Evolutionary conservation across 2,329 filamentous ascomycete species (phyloP), one percentile per base, ranked within the genome.

Genomic region (Periconia sp.): DNA sequence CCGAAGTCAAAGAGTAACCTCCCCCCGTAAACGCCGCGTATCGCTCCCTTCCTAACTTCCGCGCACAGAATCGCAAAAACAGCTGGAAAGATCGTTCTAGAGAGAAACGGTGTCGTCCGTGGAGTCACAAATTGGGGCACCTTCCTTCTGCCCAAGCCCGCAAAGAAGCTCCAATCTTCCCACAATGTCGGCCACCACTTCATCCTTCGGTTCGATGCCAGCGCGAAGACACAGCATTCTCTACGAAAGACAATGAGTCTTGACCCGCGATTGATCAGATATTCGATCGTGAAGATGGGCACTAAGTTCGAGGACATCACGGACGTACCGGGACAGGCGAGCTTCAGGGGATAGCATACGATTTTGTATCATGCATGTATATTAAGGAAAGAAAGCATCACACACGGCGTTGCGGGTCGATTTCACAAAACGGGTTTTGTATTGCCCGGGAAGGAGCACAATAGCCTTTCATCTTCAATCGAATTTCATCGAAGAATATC

Each of bases 121-220:
- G 91, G 91, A 68, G 81, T 95, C 66, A 86, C 86, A 58, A 99
- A 99, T 80, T 99, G 94, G 94, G 94, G 94, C 67, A 82, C 88
- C 58, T 96, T 94, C 75, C 80, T 86, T 34, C 86, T 99, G 13
- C 92, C 94, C 34, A 87, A 85, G 57, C 84, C 89, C 50, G 80
- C 86, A 46, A 86, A 85, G 50, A 86, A 87, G 66, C 86, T 95
- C 72, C 91, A 96, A 74, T 84, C 87, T 59, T 85, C 84, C 56
- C 87, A 97, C 80, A 83, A 83, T 54, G 82, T 85, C 57, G 94
- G 94, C 41, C 92, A 97, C 77, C 95, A 99, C 80, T 99, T 99
- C 73, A 88, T 95, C 65, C 89, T 99, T 88, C 89, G 94, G 60
- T 99, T 96, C 78, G 94, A 99, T 71, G 77, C 87, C 43, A 87